Evolutionary conservation across 257 asterid species (phyloP).

Genomic region (Scutellaria galericulata): DNA sequence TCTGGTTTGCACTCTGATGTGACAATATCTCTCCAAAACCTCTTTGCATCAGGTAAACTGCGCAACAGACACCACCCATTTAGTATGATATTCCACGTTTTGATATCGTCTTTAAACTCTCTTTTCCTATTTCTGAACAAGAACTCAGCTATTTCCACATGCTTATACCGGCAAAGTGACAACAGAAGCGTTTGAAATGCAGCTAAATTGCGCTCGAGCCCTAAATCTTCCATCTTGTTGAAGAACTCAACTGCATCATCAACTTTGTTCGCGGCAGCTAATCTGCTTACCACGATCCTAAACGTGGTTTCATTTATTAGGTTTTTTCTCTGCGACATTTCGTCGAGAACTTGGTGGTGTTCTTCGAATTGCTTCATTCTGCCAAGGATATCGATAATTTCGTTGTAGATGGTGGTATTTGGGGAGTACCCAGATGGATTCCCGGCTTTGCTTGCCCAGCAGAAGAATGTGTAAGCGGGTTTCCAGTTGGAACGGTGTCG

Average conservation of each 20-base stretch:
- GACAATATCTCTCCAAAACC: conserved; percentile 78
- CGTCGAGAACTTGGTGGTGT: conserved; percentile 68
- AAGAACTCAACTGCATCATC: conserved; percentile 70
- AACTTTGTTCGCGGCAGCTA: conserved; percentile 63
- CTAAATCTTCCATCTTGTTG: conserved; percentile 50
- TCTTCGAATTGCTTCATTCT: conserved; percentile 57
- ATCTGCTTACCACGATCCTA: conserved; percentile 54
- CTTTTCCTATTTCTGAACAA: conserved; percentile 54
- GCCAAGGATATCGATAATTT: conserved; percentile 69
- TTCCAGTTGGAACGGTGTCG: conserved; percentile 82
- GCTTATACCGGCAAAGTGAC: conserved; percentile 76
- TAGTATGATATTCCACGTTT: conserved; percentile 76
- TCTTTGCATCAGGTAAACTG: conserved; percentile 73
- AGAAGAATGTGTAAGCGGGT: conserved; percentile 69
- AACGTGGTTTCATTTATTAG: conserved; percentile 55
- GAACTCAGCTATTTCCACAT: conserved; percentile 74
- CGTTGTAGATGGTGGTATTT: conserved; percentile 52
- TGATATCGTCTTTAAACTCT: conserved; percentile 56
- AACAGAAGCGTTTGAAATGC: conserved; percentile 81
- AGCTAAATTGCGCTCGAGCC: conserved; percentile 55
- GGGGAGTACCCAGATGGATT: conserved; percentile 38
- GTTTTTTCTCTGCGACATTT: conserved; percentile 60
- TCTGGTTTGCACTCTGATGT: conserved; percentile 63
- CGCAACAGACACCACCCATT: conserved; percentile 89
- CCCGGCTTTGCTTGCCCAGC: conserved; percentile 45